These are phyloP conservation scores for Leptodermis oblonga DNA, from an alignment of 257 asterid genomes.

Conservation along the genomic window DNA sequence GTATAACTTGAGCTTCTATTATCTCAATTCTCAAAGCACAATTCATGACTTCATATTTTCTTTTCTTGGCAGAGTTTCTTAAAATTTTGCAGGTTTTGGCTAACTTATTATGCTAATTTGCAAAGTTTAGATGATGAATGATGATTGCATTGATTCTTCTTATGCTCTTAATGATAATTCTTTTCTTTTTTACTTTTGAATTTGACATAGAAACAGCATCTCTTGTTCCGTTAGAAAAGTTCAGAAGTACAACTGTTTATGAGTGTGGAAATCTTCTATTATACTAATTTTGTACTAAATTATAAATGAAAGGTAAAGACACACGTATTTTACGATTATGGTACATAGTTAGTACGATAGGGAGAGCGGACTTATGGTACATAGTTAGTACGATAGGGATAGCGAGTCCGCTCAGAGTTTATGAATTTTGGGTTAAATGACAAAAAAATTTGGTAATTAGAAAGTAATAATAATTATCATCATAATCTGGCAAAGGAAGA, in stretches of 20 bases:
- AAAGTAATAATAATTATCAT: background rate
- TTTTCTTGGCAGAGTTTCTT: background rate
- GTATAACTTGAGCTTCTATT: background rate
- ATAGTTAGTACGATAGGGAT: too few species aligned
- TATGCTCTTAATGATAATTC: background rate
- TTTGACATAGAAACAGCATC: background rate
- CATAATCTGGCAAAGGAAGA: constrained; percentile 14
- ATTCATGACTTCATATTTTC: background rate
- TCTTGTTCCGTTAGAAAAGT: too few species aligned
- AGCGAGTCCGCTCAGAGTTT: too few species aligned
- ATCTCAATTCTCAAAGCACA: background rate
- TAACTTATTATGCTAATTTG: background rate
- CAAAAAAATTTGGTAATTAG: background rate
- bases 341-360: too few species aligned
- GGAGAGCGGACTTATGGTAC: too few species aligned
- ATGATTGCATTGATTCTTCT: background rate
- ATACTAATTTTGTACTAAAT: too few species aligned
- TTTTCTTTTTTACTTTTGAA: background rate
- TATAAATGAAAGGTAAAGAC: too few species aligned
- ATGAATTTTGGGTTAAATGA: too few species aligned
- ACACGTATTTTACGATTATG: too few species aligned
- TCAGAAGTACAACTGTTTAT: too few species aligned
- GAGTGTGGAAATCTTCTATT: too few species aligned
- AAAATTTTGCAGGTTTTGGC: background rate
- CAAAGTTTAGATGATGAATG: background rate